Percentiles rank a stretch among this genome's conserved stretches.
These are phyloP conservation scores for Aspergillus affinis DNA, from an alignment of 495 filamentous ascomycete genomes.

Conservation along the genomic window DNA sequence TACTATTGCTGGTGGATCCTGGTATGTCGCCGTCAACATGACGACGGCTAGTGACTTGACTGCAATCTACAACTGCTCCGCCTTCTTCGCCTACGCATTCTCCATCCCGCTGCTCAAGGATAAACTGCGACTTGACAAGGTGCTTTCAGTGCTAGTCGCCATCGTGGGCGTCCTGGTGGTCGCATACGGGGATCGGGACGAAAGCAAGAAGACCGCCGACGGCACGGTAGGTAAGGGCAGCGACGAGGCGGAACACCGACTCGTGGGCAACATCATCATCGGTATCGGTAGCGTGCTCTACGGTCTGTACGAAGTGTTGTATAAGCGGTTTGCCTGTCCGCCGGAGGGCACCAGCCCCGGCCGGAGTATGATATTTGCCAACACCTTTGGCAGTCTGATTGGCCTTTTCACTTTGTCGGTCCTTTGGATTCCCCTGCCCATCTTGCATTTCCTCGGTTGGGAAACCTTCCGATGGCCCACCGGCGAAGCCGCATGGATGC, in stretches of 20 bases:
- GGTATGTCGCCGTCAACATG: slow-evolving; percentile 93
- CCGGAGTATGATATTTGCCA: slow-evolving; percentile 89
- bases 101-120: slow-evolving; percentile 86
- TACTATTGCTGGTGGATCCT: slow-evolving; percentile 87
- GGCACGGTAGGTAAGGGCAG: slow-evolving; percentile 46
- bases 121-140: slow-evolving; percentile 74
- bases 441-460: slow-evolving; percentile 72
- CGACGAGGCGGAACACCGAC: slow-evolving; percentile 55
- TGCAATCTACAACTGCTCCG: slow-evolving; percentile 98
- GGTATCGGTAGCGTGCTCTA: slow-evolving; percentile 92
- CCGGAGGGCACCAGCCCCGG: slow-evolving; percentile 80
- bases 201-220: slow-evolving; percentile 52
- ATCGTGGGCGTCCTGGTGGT: slow-evolving; percentile 88
- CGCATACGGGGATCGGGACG: slow-evolving; percentile 74
- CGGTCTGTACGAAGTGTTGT: slow-evolving; percentile 94
- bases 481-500: slow-evolving; percentile 73
- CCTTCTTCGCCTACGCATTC: slow-evolving; percentile 97
- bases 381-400: slow-evolving; percentile 83
- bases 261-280: slow-evolving; percentile 87
- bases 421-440: slow-evolving; percentile 87
- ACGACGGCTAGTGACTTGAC: slow-evolving; percentile 91
- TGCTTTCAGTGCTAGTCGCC: slow-evolving; percentile 77
- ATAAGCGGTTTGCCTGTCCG: slow-evolving; percentile 89
- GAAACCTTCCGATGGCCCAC: slow-evolving; percentile 81
- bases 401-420: slow-evolving; percentile 80